Evolutionary conservation across 2,329 filamentous ascomycete genomes (phyloP), one percentile per base, ranked within the genome.

Genomic region (Fusarium chlamydosporum): DNA sequence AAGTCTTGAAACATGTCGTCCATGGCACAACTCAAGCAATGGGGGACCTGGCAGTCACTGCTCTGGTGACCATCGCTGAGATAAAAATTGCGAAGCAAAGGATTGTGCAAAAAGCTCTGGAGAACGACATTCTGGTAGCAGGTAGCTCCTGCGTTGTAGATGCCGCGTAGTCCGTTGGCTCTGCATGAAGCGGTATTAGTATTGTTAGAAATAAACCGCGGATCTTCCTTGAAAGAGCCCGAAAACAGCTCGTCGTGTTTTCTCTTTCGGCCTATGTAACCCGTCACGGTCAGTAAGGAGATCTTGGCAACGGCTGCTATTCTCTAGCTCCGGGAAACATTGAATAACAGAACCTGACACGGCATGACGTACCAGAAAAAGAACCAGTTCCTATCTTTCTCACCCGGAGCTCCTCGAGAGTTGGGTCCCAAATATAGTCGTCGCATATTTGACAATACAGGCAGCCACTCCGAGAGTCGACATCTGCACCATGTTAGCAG

Each of bases 61-160:
- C 89, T 90, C 73, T 91, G 90, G 79, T 99, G 95, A 1, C 94
- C 93, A 77, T 97, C 94, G 40, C 92, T 91, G 7, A 99, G 89
- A 78, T 97, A 98, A 79, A 93, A 98, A 72, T 95, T 94, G 62
- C 93, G 90, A 31, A 99, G 86, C 43, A 97, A 86, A 1, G 95
- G 95, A 76, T 98, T 97, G 81, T 97, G 95, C 56, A 98, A 87
- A 72, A 99, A 89, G 58, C 92, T 94, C 79, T 98, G 96, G 16
- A 99, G 85, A 47, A 98, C 94, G 31, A 97, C 95, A 73, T 96
- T 97, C 86, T 98, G 95, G 80, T 97, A 99, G 82, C 95, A 99
- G 12, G 96, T 98, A 61, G 96, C 94, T n/a, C 95, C 96, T 78
- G 97, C 95, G 76, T 98, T 99, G 80, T 97, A 97, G 64, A 99